A percentile compares a stretch with the other conserved stretches of the same genome.
These are phyloP conservation scores for Marsdenia floribunda DNA, from an alignment of 257 asterid species.

Conservation along the genomic window DNA sequence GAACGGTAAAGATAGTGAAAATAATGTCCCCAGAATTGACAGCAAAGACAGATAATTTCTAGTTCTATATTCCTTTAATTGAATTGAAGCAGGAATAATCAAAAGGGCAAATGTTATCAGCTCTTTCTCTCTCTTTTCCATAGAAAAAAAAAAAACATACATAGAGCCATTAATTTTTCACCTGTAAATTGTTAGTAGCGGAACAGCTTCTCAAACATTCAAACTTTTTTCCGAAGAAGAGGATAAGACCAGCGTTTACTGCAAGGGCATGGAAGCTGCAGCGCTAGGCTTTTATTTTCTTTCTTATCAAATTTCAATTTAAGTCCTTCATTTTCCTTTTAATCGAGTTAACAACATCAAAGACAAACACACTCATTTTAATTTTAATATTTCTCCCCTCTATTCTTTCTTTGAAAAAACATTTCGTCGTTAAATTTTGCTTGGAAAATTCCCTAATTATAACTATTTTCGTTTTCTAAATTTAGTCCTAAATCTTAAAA, in stretches of 20 bases:
- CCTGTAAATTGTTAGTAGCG: neutral
- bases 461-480: no score
- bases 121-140: neutral
- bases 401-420: no score
- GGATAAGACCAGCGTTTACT: neutral
- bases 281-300: neutral
- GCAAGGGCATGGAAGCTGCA: neutral
- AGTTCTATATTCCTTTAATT: neutral
- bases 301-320: no score
- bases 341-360: no score
- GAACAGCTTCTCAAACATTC: neutral
- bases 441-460: no score
- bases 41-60: neutral
- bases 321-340: no score
- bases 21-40: neutral
- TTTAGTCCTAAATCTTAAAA: no score
- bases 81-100: neutral
- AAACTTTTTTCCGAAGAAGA: neutral
- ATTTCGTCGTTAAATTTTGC: no score
- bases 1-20: no score
- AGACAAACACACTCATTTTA: no score
- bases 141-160: neutral
- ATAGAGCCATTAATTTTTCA: neutral
- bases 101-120: neutral
- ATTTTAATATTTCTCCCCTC: no score